Percentiles rank a stretch among this genome's conserved stretches.
Evolutionary conservation across 345 rosid species (phyloP).

Genomic region (Syzygium grande): DNA sequence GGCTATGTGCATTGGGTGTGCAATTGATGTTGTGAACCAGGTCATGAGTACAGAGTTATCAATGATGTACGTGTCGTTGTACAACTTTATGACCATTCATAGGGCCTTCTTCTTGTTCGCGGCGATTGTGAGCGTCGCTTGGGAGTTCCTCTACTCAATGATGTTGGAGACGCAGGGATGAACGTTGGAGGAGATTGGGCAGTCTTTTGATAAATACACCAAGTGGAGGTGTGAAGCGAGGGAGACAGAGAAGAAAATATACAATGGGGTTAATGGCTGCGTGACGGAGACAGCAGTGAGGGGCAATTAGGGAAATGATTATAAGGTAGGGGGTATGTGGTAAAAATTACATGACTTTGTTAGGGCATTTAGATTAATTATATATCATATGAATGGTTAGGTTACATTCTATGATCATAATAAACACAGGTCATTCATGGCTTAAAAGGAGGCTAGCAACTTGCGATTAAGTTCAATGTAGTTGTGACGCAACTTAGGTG

Average conservation of each 20-base stretch:
- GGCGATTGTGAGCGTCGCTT: neutral
- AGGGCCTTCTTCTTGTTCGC: neutral
- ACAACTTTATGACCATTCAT: neutral
- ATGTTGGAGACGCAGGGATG: no score
- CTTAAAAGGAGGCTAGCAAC: no score
- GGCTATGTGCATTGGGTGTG: neutral
- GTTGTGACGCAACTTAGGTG: no score
- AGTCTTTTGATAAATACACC: no score
- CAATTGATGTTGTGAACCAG: neutral
- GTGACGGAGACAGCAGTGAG: neutral
- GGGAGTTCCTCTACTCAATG: neutral
- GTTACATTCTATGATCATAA: no score
- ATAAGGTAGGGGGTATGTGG: neutral
- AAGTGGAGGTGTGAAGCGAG: conserved; percentile 34
- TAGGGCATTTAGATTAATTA: neutral
- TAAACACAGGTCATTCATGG: neutral
- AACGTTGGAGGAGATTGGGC: no score
- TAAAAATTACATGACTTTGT: neutral
- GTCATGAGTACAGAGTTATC: neutral
- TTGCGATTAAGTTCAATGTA: no score
- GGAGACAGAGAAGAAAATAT: neutral
- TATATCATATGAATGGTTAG: no score
- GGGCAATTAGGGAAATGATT: neutral
- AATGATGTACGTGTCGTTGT: neutral
- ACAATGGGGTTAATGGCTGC: neutral